Evolutionary conservation across 1,284 basidiomycete species (phyloP).

Genomic region (Naganishia sp.): DNA sequence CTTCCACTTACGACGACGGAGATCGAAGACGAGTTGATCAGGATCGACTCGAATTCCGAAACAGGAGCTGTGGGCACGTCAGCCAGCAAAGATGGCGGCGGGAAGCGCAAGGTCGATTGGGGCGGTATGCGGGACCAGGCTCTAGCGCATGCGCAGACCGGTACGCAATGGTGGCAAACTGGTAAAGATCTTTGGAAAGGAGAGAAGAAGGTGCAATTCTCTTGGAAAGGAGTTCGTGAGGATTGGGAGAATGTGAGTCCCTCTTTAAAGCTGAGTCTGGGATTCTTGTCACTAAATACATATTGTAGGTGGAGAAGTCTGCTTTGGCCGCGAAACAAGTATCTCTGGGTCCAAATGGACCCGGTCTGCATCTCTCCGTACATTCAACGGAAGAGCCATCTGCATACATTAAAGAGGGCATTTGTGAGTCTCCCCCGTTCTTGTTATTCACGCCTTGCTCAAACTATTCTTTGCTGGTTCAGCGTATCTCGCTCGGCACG

Average conservation of each 20-base stretch:
- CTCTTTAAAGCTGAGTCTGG: neutral
- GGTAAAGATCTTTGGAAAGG: constrained; percentile 26
- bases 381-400: constrained; percentile 17
- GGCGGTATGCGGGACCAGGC: constrained; percentile 26
- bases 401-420: constrained; percentile 17
- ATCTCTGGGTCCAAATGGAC: constrained; percentile 12
- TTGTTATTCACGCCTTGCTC: neutral
- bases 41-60: constrained; percentile 5
- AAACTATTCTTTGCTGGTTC: neutral
- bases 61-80: neutral
- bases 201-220: constrained; percentile 27
- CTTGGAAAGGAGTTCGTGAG: constrained; percentile 14
- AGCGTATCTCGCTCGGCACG: constrained; percentile 25
- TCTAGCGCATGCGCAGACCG: constrained; percentile 13
- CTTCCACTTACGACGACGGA: constrained; percentile 17
- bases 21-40: constrained; percentile 11
- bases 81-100: neutral
- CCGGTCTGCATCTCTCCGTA: constrained; percentile 20
- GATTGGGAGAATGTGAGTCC: constrained; percentile 24
- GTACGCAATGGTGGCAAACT: constrained; percentile 25
- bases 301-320: constrained; percentile 12
- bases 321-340: constrained; percentile 19
- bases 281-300: neutral
- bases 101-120: constrained; percentile 27
- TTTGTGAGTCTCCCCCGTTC: neutral